Base-by-base conservation (phyloP, 495 filamentous ascomycete genomes). In the Annulohypoxylon bovei region DNA sequence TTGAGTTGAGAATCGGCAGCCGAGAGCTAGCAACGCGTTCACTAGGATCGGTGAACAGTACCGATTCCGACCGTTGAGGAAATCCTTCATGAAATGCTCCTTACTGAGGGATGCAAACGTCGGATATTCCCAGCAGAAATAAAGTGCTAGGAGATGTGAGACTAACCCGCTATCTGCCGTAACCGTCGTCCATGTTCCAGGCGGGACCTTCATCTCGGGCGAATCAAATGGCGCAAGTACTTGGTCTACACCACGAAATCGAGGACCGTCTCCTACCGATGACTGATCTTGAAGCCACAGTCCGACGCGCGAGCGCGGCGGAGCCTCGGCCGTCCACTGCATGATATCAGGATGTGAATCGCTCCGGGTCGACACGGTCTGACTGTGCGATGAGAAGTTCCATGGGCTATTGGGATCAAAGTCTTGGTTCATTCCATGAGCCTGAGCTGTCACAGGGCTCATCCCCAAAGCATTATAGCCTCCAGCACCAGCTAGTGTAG, bases 71-170 rank as follows among this genome's bases (percentile, higher is more conserved):
- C 88, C 85, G 14, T 73, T 76, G 6, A 73, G 68, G 70, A 92
- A 88, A 73, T 93, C 92, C 25, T 84, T 79, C 59, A 91, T 77
- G 72, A 96, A 95, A 57, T 91, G 85, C 50, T 89, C 87, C 55
- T 93, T 89, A 61, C 88, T 89, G 39, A 96, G 84, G 3, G 91
- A 83, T 6, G 89, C 87, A 72, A 91, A 89, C 58, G 88, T 91
- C 1, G 91, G 90, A 68, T 94, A 91, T 71, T 91, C 89, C 92
- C 92, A 95, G 72, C 86, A 88, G 63, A 96, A 95, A 77, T 92
- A 95, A 14, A 94, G 78, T 14, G 88, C 81, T 39, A 92, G 79
- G 22, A 92, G 82, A 66, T 92, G 88, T 58, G 87, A 79, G 6
- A 92, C 83, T 46, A 92, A 83, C 3, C 71, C 70, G 7, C 77